phyloP scores from a whole-genome alignment of 129 eudicot species.

The Pulicaria dysenterica region DNA sequence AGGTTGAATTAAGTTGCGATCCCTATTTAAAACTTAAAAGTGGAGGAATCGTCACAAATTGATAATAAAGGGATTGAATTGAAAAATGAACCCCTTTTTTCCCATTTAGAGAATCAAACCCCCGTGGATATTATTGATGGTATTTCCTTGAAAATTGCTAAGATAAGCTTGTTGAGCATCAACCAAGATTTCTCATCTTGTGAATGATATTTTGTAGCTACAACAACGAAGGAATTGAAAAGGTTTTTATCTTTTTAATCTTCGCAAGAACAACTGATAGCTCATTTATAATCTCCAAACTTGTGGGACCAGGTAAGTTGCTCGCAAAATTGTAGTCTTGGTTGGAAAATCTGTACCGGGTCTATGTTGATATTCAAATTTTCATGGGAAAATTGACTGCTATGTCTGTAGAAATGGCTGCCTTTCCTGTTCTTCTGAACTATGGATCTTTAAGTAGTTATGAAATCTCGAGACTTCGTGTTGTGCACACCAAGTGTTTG shows the following conservation, averaged over 20 bases:
- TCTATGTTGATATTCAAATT: slow-evolving; percentile 6
- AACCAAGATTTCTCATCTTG: slow-evolving; percentile 22
- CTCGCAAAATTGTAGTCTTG: not conserved
- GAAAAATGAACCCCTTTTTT: not conserved
- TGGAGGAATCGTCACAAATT: not conserved
- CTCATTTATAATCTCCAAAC: slow-evolving; percentile 1
- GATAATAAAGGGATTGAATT: slow-evolving; percentile 16
- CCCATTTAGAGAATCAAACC: not conserved
- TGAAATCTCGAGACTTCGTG: slow-evolving; percentile 37
- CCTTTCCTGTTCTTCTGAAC: slow-evolving; percentile 57
- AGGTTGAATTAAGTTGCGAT: too few relatives aligned
- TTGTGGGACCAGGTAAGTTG: slow-evolving; percentile 29
- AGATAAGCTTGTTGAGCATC: slow-evolving; percentile 31
- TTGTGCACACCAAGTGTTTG: slow-evolving; percentile 39
- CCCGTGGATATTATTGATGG: slow-evolving; percentile 31
- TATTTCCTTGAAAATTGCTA: slow-evolving; percentile 10
- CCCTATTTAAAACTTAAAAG: too few relatives aligned
- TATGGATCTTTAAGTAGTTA: slow-evolving; percentile 44
- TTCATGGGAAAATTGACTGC: slow-evolving; percentile 34
- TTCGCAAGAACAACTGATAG: slow-evolving; percentile 9
- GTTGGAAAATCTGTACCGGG: slow-evolving; percentile 18
- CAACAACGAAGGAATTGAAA: slow-evolving; percentile 12
- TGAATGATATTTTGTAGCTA: slow-evolving; percentile 8
- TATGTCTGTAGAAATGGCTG: slow-evolving; percentile 52
- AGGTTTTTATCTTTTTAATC: slow-evolving; percentile 4